Conservation (phyloP, 257 asterid species). For the Capsicum pubescens region DNA sequence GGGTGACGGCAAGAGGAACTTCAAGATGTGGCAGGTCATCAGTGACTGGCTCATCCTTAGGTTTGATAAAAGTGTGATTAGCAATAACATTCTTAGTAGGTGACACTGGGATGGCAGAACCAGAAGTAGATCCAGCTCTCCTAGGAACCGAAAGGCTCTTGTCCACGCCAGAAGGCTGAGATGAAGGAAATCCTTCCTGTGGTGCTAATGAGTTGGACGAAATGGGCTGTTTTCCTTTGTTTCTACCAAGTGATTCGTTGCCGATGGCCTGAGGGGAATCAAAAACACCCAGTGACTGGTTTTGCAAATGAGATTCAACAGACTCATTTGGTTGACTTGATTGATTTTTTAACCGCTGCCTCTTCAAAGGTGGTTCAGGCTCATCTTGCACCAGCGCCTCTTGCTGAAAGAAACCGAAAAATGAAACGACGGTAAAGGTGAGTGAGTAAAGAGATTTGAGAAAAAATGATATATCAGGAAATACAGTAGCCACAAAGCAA, state of each 20-base stretch:
- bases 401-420: slow-evolving; percentile 16
- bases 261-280: slow-evolving; percentile 27
- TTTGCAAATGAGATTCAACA: slow-evolving; percentile 23
- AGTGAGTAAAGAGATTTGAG: slow-evolving; percentile 4
- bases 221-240: slow-evolving; percentile 41
- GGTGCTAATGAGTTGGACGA: slow-evolving; percentile 29
- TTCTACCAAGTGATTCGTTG: slow-evolving; percentile 30
- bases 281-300: slow-evolving; percentile 1
- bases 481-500: not conserved
- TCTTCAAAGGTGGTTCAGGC: slow-evolving; percentile 30
- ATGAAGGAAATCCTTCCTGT: slow-evolving; percentile 25
- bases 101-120: slow-evolving; percentile 28
- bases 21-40: slow-evolving; percentile 32
- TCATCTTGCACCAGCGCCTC: slow-evolving; percentile 24
- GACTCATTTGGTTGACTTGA: slow-evolving; percentile 25
- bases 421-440: not conserved
- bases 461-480: not conserved
- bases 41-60: slow-evolving; percentile 45
- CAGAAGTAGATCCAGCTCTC: slow-evolving; percentile 28
- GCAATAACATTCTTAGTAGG: slow-evolving; percentile 16
- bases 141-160: slow-evolving; percentile 29
- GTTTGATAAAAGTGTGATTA: slow-evolving; percentile 33
- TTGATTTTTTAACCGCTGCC: slow-evolving; percentile 27
- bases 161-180: slow-evolving; percentile 24
- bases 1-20: slow-evolving; percentile 30